Base-by-base conservation (phyloP, 495 filamentous ascomycete genomes). In the Aspergillus cristatus region DNA sequence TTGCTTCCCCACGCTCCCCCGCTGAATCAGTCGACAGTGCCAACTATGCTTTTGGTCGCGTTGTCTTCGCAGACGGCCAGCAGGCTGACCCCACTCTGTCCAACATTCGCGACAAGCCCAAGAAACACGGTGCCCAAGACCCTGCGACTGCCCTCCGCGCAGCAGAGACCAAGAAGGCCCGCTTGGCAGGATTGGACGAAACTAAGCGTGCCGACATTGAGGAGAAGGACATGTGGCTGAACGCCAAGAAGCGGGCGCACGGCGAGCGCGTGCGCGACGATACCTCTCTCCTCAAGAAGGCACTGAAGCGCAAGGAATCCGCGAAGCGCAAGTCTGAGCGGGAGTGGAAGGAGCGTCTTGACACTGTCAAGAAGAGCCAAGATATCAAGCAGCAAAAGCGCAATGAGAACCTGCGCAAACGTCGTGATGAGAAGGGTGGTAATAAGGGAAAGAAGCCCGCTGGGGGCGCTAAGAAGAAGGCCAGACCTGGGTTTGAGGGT, bases 151-250 rank as follows among this genome's bases (percentile, higher is more conserved):
- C 66, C 48, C 88, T 67, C 28, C 70, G 73, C 61, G 70, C 58
- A 55, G 88, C 61, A 38, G 76, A 68, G 71, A 86, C 75, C 60
- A 84, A 67, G 73, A 83, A 71, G 72, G 82, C 60, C 58, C 77
- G 86, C 28, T 50, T 96, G 25, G 72, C 71, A 20, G 69, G 62
- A 20, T 74, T 94, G 59, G 77, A 84, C 43, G 75, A 78, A 2
- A 72, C 77, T 43, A 90, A 94, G 63, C 82, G 79, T 28, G 81
- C 77, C 34, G 82, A 91, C 37, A 75, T 97, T 14, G 76, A 84
- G 42, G 87, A 96, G 62, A 96, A 96, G 65, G 90, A 98, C 52
- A 59, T 78, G 34, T 98, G 91, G 91, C 69, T 93, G 40, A 90
- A 88, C 35, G 91, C 90, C 6, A 78, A 86, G 60, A 85, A 89